Percentiles rank a stretch among this genome's conserved stretches.
phyloP scores from a whole-genome alignment of 2,329 filamentous ascomycete genomes.

The Fusarium sp. region DNA sequence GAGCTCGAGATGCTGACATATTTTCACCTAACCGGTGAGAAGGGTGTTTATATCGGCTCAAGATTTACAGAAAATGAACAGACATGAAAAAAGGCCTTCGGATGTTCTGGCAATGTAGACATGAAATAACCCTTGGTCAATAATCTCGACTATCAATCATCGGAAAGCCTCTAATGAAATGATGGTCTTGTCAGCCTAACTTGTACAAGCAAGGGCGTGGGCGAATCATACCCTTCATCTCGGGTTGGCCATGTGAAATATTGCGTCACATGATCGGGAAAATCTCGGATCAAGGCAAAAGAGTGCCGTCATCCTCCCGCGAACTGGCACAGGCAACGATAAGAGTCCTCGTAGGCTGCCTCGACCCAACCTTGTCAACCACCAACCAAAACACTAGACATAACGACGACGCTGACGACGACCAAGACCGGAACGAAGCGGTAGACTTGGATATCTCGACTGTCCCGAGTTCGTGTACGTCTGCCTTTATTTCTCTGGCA shows the following conservation, averaged over 20 bases:
- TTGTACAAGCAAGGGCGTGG: not conserved
- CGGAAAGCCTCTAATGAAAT: not conserved
- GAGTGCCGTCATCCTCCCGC: constrained; percentile 49
- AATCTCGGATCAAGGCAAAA: constrained; percentile 43
- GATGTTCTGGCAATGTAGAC: not conserved
- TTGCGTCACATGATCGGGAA: constrained; percentile 50
- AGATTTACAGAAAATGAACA: not conserved
- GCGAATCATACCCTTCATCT: constrained; percentile 8
- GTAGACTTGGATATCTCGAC: not conserved
- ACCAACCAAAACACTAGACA: constrained; percentile 28
- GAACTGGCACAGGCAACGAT: constrained; percentile 45
- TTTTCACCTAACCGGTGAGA: not conserved
- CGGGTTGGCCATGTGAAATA: constrained; percentile 36
- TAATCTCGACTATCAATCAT: not conserved
- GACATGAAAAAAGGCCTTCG: not conserved
- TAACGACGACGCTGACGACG: constrained; percentile 34
- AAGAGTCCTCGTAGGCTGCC: constrained; percentile 44
- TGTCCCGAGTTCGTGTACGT: not conserved
- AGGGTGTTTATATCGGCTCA: not conserved
- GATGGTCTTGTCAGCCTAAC: not conserved
- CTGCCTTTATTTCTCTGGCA: not conserved
- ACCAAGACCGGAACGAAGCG: constrained; percentile 27
- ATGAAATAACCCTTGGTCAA: not conserved
- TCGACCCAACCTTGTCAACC: constrained; percentile 12
- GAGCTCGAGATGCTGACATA: not conserved